phyloP scores from a whole-genome alignment of 2,329 filamentous ascomycete genomes.

The Cladophialophora exuberans region DNA sequence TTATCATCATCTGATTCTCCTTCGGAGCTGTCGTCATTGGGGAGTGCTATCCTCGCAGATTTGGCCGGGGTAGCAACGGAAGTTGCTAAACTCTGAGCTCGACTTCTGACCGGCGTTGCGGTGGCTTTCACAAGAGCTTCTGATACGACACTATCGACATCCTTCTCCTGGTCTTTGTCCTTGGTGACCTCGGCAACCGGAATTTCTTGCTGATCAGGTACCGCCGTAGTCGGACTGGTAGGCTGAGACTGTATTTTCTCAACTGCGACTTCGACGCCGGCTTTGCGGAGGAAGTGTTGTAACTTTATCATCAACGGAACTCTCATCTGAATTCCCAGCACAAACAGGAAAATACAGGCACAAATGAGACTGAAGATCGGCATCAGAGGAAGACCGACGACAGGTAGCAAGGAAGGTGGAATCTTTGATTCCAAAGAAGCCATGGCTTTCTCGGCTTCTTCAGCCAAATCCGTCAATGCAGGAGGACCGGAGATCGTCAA shows the following conservation, averaged over 20 bases:
- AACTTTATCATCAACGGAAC: conserved; percentile 27
- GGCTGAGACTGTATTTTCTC: conserved; percentile 8
- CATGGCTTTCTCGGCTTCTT: conserved; percentile 28
- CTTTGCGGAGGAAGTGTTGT: conserved; percentile 25
- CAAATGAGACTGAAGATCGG: conserved; percentile 27
- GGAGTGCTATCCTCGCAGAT: conserved; percentile 13
- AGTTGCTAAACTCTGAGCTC: conserved; percentile 25
- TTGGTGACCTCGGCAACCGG: conserved; percentile 15
- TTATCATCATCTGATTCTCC: conserved; percentile 32
- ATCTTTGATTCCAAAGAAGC: conserved; percentile 21
- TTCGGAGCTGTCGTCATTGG: conserved; percentile 28
- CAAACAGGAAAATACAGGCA: conserved; percentile 22
- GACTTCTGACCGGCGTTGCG: conserved; percentile 27
- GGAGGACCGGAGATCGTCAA: conserved; percentile 32
- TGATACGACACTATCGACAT: conserved; percentile 9
- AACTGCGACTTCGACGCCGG: conserved; percentile 25
- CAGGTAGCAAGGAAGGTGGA: conserved; percentile 22
- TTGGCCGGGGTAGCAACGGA: conserved; percentile 18
- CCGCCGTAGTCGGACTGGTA: background rate
- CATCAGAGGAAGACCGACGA: conserved; percentile 21
- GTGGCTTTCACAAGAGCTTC: conserved; percentile 19
- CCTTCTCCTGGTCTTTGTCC: conserved; percentile 7
- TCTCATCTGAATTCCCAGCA: conserved; percentile 27
- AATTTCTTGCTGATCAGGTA: conserved; percentile 10
- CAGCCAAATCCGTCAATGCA: conserved; percentile 20